Evolutionary conservation across 2,329 filamentous ascomycete genomes (phyloP), one percentile per base, ranked within the genome.

Genomic region (Paecilomyces formosus): DNA sequence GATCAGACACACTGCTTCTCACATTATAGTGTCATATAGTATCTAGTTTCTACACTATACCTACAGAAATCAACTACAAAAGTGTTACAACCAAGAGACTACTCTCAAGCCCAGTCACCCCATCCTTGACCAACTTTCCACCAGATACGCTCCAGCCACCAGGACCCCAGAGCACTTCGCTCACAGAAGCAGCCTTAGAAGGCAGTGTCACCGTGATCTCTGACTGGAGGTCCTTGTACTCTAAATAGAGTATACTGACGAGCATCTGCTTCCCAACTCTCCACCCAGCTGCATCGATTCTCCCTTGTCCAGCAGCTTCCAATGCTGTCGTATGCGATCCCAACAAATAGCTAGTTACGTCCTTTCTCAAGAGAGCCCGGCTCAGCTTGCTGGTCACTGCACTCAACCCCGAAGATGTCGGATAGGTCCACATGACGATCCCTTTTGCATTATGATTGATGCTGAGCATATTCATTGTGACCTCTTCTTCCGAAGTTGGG

Each of bases 391-490:
- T 70, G 53, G 70, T 81, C 28, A 69, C 68, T 30, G 60, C 63
- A 45, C 62, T 66, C 21, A 77, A 64, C 33, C 72, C 73, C 1
- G 59, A 50, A 12, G 62, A 69, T 3, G 76, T 76, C 0, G 80
- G 80, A 61, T 76, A 82, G 15, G 71, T 66, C 81, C 81, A 83
- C 62, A 72, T 74, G 31, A 79, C 76, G 45, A 82, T 71, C 0
- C 76, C 80, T 63, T 79, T 82, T 0, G 78, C 80, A 53, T 76
- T 74, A 61, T 82, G 79, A 60, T 81, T 81, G 53, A 82, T 63
- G 53, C 71, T 72, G 12, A 82, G 62, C 59, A 81, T 68, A 53
- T 72, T 76, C 79, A 82, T 81, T 2, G 74, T 77, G 31, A 74
- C 72, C 56, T 78, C 76, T 63, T 82, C 81, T 0, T 63, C 69